These are phyloP conservation scores for Austroboletus niveus DNA, from an alignment of 1,284 basidiomycete genomes.

Conservation along the genomic window DNA sequence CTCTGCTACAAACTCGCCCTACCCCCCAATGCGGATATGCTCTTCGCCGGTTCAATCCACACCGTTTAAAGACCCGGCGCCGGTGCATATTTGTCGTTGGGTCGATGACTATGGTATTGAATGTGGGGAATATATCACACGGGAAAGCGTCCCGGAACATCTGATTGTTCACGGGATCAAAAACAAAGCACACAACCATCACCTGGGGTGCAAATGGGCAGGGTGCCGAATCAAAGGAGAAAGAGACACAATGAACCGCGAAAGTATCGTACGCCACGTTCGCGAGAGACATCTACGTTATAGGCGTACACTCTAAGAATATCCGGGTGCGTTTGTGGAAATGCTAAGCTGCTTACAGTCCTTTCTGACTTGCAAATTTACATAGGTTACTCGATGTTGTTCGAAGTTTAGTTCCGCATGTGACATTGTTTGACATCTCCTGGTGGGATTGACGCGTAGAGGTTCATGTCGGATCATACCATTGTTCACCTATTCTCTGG, in stretches of 20 bases:
- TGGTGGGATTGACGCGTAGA: neutral
- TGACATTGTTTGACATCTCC: neutral
- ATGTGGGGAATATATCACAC: constrained; percentile 9
- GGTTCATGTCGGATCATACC: too few species aligned
- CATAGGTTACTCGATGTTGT: too few species aligned
- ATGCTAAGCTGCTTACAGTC: too few species aligned
- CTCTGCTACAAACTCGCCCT: neutral
- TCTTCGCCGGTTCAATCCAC: constrained; percentile 3
- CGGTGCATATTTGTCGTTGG: constrained; percentile 10
- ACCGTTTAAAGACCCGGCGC: neutral
- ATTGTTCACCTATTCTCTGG: neutral
- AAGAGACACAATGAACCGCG: constrained; percentile 13
- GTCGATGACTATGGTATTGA: neutral
- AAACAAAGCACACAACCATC: rapidly evolving
- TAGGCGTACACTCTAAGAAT: constrained; percentile 11
- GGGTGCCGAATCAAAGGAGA: constrained; percentile 7
- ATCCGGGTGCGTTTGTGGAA: neutral
- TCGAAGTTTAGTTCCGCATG: too few species aligned
- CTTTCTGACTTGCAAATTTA: too few species aligned
- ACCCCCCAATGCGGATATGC: neutral
- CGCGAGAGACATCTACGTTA: constrained; percentile 19
- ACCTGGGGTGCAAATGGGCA: constrained; percentile 14
- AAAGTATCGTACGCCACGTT: constrained; percentile 22
- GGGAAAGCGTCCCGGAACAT: constrained; percentile 5
- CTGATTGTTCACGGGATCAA: constrained; percentile 14